Conservation (phyloP, 345 rosid species). For the Sonneratia caseolaris region DNA sequence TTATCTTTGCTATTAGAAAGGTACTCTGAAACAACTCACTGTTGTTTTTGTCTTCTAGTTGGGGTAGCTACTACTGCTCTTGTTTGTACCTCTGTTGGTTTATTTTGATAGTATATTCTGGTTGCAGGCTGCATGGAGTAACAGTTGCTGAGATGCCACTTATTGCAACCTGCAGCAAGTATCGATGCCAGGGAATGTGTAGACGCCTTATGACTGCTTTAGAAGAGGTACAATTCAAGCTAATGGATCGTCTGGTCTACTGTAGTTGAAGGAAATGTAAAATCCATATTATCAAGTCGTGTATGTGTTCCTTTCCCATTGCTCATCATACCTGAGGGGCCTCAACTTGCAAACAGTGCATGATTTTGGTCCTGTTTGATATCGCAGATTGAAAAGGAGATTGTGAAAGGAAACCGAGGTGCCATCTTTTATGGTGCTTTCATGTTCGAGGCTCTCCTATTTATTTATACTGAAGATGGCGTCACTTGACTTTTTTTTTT, state of each 20-base stretch:
- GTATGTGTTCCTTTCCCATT: too few relatives aligned
- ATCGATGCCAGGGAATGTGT: slow-evolving; percentile 90
- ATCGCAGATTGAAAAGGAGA: too few relatives aligned
- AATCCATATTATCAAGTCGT: not conserved
- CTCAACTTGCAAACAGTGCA: too few relatives aligned
- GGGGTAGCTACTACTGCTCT: not conserved
- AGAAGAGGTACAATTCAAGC: slow-evolving; percentile 52
- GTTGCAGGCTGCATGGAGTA: slow-evolving; percentile 69
- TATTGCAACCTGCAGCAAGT: slow-evolving; percentile 84
- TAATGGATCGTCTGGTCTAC: not conserved
- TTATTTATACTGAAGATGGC: not conserved
- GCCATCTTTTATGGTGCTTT: not conserved
- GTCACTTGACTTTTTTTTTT: not conserved
- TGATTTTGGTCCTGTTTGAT: too few relatives aligned
- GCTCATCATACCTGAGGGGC: too few relatives aligned
- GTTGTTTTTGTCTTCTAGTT: not conserved
- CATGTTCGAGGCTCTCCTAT: not conserved
- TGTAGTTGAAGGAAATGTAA: not conserved
- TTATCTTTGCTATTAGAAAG: not conserved
- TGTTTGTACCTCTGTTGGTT: not conserved
- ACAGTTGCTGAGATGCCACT: slow-evolving; percentile 95
- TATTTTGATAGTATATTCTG: not conserved
- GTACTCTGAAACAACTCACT: not conserved
- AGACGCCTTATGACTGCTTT: slow-evolving; percentile 61
- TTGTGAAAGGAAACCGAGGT: not conserved